Base-by-base conservation (phyloP, 129 eudicot genomes). In the Arctium minus region DNA sequence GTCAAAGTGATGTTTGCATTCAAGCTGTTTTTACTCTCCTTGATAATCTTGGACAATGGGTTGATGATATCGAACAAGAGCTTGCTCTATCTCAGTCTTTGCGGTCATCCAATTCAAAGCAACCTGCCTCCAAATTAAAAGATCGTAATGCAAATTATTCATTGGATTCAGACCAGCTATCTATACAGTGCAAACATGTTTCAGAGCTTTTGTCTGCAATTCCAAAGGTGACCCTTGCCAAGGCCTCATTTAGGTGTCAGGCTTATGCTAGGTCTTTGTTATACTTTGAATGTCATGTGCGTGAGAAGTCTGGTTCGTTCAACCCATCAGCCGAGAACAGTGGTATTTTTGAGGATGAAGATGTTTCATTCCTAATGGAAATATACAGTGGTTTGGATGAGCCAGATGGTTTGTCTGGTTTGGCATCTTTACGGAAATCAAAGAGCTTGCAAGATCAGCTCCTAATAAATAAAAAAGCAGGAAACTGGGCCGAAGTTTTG, bases 401-500 rank as follows among this genome's bases (percentile, higher is more conserved):
- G 80, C 97, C 99, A 12, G 99, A 96, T 82, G 99, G 98, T 44
- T 84, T 96, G 80, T 93, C 94, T 40, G 99, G 99, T 48, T 84
- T 96, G 84, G 97, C 99, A 78, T 90, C 90, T 86, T 79, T 96
- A 78, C 93, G 96, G 3, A 96, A 92, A 87, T 93, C 96, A 70
- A 94, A 89, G 78, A 90, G 98, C 84, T 91, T 92, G 50, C 98
- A 96, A 76, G 98, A 96, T 83, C 91, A 96, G 85, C 87, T 96
- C 64, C 62, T 92, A 76, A 93, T 96, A 69, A 90, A 93, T 46
- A 96, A 93, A 83, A 96, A 96, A 83, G 95, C 98, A 17, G 99
- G 99, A 83, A 96, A 96, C 86, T 96, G 99, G 99, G 99, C 99
- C 30, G 99, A 93, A 85, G 99, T 93, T 82, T 88, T 96, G 82